Evolutionary conservation across 345 rosid genomes (phyloP).

Genomic region (Salix suchowensis): DNA sequence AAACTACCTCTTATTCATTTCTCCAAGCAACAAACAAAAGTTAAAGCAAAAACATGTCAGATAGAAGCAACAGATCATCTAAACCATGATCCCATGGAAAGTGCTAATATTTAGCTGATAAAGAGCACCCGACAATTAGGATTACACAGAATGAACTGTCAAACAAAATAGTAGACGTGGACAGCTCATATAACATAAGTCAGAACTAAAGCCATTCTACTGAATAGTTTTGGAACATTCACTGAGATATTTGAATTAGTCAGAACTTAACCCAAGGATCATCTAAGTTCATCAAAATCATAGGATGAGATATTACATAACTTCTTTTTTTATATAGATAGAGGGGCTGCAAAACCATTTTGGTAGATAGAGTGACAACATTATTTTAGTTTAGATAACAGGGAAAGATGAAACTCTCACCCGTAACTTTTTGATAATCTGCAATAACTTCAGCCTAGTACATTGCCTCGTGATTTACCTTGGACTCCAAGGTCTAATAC

Average conservation of each 20-base stretch:
- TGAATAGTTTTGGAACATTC: not conserved
- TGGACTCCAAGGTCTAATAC: not conserved
- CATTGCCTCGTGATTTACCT: not conserved
- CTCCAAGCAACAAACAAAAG: not conserved
- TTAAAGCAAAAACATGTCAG: not conserved
- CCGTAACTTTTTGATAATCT: not conserved
- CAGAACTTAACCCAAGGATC: not conserved
- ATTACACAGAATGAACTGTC: not conserved
- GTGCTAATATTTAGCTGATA: not conserved
- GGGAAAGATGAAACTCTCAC: not conserved
- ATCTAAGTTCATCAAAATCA: not conserved
- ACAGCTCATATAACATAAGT: not conserved
- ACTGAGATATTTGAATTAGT: not conserved
- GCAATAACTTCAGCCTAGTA: not conserved
- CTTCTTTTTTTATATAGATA: not conserved
- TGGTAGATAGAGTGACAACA: not conserved
- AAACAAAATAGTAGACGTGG: not conserved
- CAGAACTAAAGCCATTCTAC: not conserved
- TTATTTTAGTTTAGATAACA: not conserved
- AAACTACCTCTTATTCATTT: not conserved
- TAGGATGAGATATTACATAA: not conserved
- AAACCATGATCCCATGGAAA: not conserved
- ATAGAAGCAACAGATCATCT: not conserved
- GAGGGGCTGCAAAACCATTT: not conserved
- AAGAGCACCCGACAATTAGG: not conserved